A percentile compares a stretch with the other conserved stretches of the same genome.
Conservation (phyloP, 768 basidiomycete species). For the Lentinula sp. region DNA sequence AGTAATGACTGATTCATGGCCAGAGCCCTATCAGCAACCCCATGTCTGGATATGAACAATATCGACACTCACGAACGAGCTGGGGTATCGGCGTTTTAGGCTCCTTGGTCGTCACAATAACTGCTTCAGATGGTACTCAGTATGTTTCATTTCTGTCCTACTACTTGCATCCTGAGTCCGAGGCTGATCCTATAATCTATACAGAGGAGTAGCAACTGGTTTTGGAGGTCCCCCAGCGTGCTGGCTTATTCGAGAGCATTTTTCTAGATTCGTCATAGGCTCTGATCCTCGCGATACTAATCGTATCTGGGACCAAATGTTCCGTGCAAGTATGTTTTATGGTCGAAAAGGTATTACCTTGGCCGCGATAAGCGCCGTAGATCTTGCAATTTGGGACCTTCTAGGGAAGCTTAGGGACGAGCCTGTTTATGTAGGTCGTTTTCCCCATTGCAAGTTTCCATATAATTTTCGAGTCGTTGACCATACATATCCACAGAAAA, state of each 20-base stretch:
- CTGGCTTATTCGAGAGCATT: constrained; percentile 23
- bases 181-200: neutral
- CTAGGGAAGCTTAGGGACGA: constrained; percentile 23
- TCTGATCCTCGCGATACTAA: constrained; percentile 23
- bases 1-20: neutral
- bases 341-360: constrained; percentile 24
- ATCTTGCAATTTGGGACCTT: constrained; percentile 25
- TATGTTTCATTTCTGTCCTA: neutral
- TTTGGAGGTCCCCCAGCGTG: constrained; percentile 25
- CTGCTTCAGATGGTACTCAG: constrained; percentile 21
- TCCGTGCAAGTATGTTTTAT: constrained; percentile 23
- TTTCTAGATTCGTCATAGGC: constrained; percentile 23
- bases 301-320: constrained; percentile 24
- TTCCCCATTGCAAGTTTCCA: neutral
- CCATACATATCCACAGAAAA: constrained; percentile 9
- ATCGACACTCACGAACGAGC: constrained; percentile 19
- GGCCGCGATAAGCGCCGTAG: constrained; percentile 23
- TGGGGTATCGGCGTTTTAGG: constrained; percentile 25
- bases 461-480: neutral
- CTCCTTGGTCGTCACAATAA: constrained; percentile 22
- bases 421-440: constrained; percentile 17
- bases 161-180: neutral
- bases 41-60: constrained; percentile 21
- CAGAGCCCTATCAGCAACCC: constrained; percentile 12
- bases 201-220: constrained; percentile 22